Evolutionary conservation across 371 early-diverging fungal genomes (phyloP), one percentile per base, ranked within the genome.

Genomic region (Umbelopsis sp.): DNA sequence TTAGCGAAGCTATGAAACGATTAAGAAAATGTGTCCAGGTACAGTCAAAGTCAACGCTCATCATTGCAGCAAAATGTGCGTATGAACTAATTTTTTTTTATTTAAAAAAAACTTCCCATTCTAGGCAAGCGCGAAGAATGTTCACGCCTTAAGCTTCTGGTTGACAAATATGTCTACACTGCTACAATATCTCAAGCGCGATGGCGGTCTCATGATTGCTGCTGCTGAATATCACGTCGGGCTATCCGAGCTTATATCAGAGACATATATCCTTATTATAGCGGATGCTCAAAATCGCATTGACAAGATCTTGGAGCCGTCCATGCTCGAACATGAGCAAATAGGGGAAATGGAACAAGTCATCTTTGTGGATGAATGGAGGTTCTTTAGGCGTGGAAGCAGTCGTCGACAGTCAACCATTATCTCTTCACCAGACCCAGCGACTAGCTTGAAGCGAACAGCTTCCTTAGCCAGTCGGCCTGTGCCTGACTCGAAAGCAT

Each of bases 121-220:
- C 35, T 67, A 81, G 81, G 69, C 65, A 20, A 76, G 76, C 65
- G 63, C 77, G 37, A 76, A 69, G n/a, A 78, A 82, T 50, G 69
- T 79, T 62, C 80, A 84, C 71, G 63, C 74, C 18, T 76, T 90
- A n/a, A 86, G 91, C 5, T 94, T 89, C 69, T 96, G 96, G 96
- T 80, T 94, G 25, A 82, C 94, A 38, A 96, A 96, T 74, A 72
- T 83, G 46, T 87, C 87, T 32, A 89, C 88, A 48, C 81, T 97
- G 5, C 69, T 93, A 4, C 88, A 89, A 65, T 96, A 91, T 71
- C 74, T 97, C 41, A 89, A 92, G 73, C 88, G 90, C 63, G 97
- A 97, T 74, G 51, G 83, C 4, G 86, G 87, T 0, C 83, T 96
- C n/a, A 84, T 83, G 16, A 66, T 76, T n/a, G 72, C 83, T 12